Evolutionary conservation across 2,329 filamentous ascomycete species (phyloP).

Genomic region (Calonectria pseudoturangicola): DNA sequence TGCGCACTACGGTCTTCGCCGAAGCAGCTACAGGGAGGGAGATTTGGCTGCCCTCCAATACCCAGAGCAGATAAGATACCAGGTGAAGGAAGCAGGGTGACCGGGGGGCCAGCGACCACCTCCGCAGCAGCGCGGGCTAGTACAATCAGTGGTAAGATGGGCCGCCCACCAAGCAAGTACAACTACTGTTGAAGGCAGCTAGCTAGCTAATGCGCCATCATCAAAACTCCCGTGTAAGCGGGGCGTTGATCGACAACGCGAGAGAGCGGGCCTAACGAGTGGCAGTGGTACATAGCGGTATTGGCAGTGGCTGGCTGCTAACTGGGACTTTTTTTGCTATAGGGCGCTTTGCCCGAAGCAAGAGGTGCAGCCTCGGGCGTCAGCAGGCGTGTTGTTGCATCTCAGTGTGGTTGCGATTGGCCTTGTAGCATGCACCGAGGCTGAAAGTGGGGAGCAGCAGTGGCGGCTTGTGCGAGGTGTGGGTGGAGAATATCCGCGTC

Average conservation of each 20-base stretch:
- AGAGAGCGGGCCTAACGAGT: background rate
- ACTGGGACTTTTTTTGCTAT: background rate
- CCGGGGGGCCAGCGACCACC: background rate
- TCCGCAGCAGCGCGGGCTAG: conserved; percentile 23
- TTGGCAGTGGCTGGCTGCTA: background rate
- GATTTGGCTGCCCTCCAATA: background rate
- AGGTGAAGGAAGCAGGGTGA: background rate
- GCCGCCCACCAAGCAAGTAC: background rate
- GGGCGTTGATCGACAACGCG: conserved; percentile 30
- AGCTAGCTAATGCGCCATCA: conserved; percentile 12
- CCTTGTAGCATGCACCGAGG: background rate
- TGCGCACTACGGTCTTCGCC: conserved; percentile 33
- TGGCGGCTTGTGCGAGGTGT: background rate
- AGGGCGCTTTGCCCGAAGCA: background rate
- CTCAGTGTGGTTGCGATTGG: conserved; percentile 15
- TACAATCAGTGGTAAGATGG: conserved; percentile 1
- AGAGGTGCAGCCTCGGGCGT: conserved; percentile 5
- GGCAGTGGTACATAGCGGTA: background rate
- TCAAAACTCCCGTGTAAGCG: conserved; percentile 2
- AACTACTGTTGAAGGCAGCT: background rate
- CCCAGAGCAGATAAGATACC: conserved; percentile 33
- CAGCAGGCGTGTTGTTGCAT: background rate
- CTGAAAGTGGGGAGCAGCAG: background rate
- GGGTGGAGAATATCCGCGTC: background rate
- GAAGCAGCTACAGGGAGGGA: conserved; percentile 30